Conservation (phyloP, 2,329 filamentous ascomycete species). For the Alternaria panax region DNA sequence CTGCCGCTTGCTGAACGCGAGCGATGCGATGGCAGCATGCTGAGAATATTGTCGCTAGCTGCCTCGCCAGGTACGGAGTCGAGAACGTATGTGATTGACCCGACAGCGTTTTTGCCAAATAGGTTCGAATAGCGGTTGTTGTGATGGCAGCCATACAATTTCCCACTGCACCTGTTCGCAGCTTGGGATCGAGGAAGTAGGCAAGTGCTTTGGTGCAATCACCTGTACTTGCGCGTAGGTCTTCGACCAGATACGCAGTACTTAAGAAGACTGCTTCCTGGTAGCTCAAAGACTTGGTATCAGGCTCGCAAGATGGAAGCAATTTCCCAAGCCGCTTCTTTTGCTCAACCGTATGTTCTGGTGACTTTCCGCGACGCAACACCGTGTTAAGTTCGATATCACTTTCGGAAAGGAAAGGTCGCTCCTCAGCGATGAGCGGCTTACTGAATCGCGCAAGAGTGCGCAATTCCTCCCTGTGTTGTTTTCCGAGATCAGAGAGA, state of each 20-base stretch:
- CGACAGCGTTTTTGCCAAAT: slow-evolving; percentile 76
- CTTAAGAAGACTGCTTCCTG: slow-evolving; percentile 92
- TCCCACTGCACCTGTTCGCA: slow-evolving; percentile 67
- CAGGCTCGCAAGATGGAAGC: slow-evolving; percentile 76
- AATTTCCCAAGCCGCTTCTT: slow-evolving; percentile 79
- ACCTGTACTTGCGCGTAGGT: slow-evolving; percentile 81
- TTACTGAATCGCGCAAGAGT: slow-evolving; percentile 87
- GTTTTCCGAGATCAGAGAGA: slow-evolving; percentile 74
- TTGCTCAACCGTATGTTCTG: slow-evolving; percentile 78
- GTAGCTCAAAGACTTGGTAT: slow-evolving; percentile 85
- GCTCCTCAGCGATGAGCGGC: slow-evolving; percentile 85
- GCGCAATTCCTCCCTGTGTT: slow-evolving; percentile 77
- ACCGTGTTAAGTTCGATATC: slow-evolving; percentile 97
- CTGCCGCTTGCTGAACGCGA: slow-evolving; percentile 87
- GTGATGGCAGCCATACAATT: slow-evolving; percentile 70
- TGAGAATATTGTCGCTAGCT: slow-evolving; percentile 84
- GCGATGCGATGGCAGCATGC: slow-evolving; percentile 93
- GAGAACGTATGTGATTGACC: slow-evolving; percentile 80
- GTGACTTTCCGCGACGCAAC: slow-evolving; percentile 82
- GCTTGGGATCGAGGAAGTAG: slow-evolving; percentile 94
- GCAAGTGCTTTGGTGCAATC: slow-evolving; percentile 88
- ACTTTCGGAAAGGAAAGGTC: slow-evolving; percentile 89
- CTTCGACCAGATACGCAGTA: slow-evolving; percentile 88
- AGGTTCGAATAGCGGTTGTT: slow-evolving; percentile 77
- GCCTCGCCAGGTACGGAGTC: slow-evolving; percentile 87